Evolutionary conservation across 495 filamentous ascomycete genomes (phyloP).

Genomic region (Penicillium chermesinum): DNA sequence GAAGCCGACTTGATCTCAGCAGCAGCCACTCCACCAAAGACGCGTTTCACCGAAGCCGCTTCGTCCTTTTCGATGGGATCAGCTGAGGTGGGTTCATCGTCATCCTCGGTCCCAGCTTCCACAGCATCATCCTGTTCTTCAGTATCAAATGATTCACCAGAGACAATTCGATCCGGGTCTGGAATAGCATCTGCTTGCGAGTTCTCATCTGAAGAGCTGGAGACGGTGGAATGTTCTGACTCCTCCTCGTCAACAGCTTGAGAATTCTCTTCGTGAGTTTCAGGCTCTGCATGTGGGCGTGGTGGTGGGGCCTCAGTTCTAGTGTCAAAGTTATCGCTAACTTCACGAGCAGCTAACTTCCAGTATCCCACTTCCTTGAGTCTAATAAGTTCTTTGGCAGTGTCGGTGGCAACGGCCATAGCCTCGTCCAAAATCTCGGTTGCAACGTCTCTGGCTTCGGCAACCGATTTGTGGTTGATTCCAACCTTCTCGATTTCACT

Average conservation of each 20-base stretch:
- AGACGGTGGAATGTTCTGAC: too few relatives aligned
- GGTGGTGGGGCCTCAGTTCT: conserved; percentile 45
- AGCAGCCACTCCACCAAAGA: conserved; percentile 24
- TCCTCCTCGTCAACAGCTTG: conserved; percentile 35
- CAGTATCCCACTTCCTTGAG: conserved; percentile 81
- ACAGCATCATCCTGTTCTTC: neutral
- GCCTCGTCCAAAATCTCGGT: conserved; percentile 66
- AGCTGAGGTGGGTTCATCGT: neutral
- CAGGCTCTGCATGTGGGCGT: conserved; percentile 40
- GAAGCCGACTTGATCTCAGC: conserved; percentile 15
- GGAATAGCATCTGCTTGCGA: conserved; percentile 21
- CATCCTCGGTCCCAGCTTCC: neutral
- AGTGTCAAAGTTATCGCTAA: conserved; percentile 67
- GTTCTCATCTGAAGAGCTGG: too few relatives aligned
- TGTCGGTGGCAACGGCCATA: conserved; percentile 73
- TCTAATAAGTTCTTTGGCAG: conserved; percentile 75
- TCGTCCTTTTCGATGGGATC: conserved; percentile 6
- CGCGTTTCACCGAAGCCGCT: conserved; percentile 1
- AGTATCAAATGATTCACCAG: neutral
- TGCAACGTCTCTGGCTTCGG: conserved; percentile 61
- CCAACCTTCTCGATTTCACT: conserved; percentile 70
- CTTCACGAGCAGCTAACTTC: conserved; percentile 76
- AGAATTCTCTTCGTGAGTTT: too few relatives aligned
- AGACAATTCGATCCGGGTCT: conserved; percentile 30
- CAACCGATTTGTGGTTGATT: conserved; percentile 64